Percentiles rank a stretch among this genome's conserved stretches.
phyloP scores from a whole-genome alignment of 1,284 basidiomycete species.

The Puccinia coronata region DNA sequence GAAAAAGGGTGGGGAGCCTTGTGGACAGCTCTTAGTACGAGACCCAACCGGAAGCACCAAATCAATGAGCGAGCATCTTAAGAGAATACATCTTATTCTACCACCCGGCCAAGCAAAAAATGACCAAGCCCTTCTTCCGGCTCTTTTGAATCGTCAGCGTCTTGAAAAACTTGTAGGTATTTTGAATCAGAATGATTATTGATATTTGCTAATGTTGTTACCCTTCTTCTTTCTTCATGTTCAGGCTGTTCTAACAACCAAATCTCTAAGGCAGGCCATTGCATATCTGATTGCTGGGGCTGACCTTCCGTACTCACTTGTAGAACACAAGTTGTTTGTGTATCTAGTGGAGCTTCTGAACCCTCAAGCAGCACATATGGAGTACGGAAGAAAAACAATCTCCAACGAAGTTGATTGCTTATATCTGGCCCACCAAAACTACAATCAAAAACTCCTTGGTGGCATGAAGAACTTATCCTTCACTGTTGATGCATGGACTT shows the following conservation, averaged over 20 bases:
- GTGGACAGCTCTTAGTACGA: neutral
- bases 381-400: neutral
- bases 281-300: slow-evolving; percentile 3
- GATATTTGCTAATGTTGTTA: too few relatives aligned
- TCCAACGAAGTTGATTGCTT: neutral
- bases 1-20: neutral
- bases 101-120: neutral
- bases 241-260: neutral
- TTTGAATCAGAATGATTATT: neutral
- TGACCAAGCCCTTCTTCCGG: neutral
- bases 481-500: slow-evolving; percentile 15
- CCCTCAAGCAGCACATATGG: neutral
- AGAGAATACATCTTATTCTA: neutral
- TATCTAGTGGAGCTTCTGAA: neutral
- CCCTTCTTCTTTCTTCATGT: neutral
- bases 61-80: neutral
- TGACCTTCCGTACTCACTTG: neutral
- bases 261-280: neutral
- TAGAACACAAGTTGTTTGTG: too few relatives aligned
- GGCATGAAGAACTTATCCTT: neutral
- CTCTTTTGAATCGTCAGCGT: neutral
- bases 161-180: neutral
- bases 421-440: neutral
- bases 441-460: neutral
- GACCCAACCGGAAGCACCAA: neutral